A percentile compares a stretch with the other conserved stretches of the same genome.
These are phyloP conservation scores for Eucalyptus regnans DNA, from an alignment of 345 rosid genomes.

Conservation along the genomic window DNA sequence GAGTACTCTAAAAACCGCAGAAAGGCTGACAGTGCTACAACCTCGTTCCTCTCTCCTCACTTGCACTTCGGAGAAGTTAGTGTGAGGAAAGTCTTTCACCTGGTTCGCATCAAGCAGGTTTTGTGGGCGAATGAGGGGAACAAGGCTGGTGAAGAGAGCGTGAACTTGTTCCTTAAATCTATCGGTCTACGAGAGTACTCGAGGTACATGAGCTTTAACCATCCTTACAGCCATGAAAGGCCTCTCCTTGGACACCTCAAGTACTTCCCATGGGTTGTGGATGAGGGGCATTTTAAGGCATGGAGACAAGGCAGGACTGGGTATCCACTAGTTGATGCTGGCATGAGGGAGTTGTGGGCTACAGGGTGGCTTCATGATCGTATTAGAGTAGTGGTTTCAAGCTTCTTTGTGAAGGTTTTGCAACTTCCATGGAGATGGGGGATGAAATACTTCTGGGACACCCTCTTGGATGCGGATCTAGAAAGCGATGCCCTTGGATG, in stretches of 20 bases:
- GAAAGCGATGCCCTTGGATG: constrained; percentile 99
- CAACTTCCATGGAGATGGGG: constrained; percentile 99
- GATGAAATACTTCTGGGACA: constrained; percentile 99
- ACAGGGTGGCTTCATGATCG: constrained; percentile 97
- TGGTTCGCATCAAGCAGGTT: constrained; percentile 85
- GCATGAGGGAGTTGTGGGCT: constrained; percentile 99
- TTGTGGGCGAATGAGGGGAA: constrained; percentile 94
- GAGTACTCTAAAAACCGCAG: constrained; percentile 85
- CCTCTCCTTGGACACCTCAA: constrained; percentile 94
- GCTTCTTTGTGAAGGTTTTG: constrained; percentile 94
- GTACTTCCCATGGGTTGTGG: constrained; percentile 87
- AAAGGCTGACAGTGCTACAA: constrained; percentile 96
- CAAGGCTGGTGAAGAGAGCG: constrained; percentile 87
- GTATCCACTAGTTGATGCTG: constrained; percentile 95
- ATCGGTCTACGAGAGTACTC: constrained; percentile 94
- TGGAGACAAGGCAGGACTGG: constrained; percentile 99
- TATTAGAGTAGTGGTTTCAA: constrained; percentile 90
- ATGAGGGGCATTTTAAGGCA: constrained; percentile 83
- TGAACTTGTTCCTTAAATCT: constrained; percentile 88
- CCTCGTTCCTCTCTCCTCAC: constrained; percentile 93
- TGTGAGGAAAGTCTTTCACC: constrained; percentile 91
- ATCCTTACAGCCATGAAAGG: constrained; percentile 87
- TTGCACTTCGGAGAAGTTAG: constrained; percentile 98
- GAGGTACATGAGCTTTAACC: constrained; percentile 87
- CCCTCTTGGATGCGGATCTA: constrained; percentile 89